Evolutionary conservation across 495 filamentous ascomycete genomes (phyloP).

Genomic region (Filosporella fistucella): DNA sequence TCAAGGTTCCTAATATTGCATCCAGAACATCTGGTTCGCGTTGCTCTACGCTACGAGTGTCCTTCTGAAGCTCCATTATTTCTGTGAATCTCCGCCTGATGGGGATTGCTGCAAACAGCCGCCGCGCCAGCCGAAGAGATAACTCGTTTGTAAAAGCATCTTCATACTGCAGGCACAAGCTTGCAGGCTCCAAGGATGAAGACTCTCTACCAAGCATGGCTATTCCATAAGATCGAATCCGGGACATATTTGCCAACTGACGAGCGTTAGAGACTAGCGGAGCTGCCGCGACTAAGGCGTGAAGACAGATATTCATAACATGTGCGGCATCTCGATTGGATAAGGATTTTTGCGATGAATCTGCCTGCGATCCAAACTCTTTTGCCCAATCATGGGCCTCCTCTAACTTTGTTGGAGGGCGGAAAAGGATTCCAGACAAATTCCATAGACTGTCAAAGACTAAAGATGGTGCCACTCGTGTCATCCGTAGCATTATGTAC

Average conservation of each 20-base stretch:
- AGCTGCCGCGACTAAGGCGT: conserved; percentile 46
- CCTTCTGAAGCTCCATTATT: conserved; percentile 25
- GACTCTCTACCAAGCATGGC: conserved; percentile 31
- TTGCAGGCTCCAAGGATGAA: conserved; percentile 11
- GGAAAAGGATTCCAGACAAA: conserved; percentile 62
- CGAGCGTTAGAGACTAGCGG: conserved; percentile 39
- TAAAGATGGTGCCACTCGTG: conserved; percentile 44
- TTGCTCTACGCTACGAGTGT: conserved; percentile 18
- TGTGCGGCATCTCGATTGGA: conserved; percentile 38
- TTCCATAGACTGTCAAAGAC: conserved; percentile 77
- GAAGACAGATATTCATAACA: conserved; percentile 46
- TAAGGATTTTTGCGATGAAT: conserved; percentile 29
- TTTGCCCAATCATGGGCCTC: conserved; percentile 29
- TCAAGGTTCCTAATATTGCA: conserved; percentile 42
- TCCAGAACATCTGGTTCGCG: conserved; percentile 39
- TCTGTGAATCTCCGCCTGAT: conserved; percentile 42
- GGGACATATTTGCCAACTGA: conserved; percentile 45
- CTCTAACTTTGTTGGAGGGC: conserved; percentile 55
- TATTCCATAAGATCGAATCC: conserved; percentile 41
- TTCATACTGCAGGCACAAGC: conserved; percentile 48
- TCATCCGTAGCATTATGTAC: conserved; percentile 49
- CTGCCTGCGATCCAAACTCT: conserved; percentile 19
- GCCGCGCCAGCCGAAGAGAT: conserved; percentile 43
- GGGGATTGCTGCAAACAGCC: conserved; percentile 45
- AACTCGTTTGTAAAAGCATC: conserved; percentile 48